Base-by-base conservation (phyloP, 2,329 filamentous ascomycete genomes). In the Colletotrichum godetiae region DNA sequence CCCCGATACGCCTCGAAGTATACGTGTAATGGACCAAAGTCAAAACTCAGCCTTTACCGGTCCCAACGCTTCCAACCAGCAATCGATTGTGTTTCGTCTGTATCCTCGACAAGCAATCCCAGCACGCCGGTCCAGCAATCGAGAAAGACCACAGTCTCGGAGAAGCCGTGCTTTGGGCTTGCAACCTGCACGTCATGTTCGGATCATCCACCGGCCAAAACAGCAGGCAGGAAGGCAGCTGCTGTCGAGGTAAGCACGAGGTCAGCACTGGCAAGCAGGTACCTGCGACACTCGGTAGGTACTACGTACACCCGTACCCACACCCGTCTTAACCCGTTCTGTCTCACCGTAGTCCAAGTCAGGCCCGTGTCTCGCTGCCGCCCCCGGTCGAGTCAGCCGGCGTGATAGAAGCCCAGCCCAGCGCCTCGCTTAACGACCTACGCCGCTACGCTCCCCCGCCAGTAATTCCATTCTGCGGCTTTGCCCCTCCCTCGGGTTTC, bases 401-500 rank as follows among this genome's bases (percentile, higher is more conserved):
- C 33, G 19, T 35, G 29, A 12, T 53, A 46, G 15, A 15, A 15
- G 27, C 31, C 62, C 52, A 55, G 15, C 60, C 22, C 52, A 49
- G 49, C 49, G 49, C 46, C 49, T 69, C 69, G 69, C 58, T 69
- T 72, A 55, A n/a, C 29, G 12, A n/a, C 29, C 42, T 49, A 27
- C 63, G 56, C 52, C 37, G 37, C 37, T 19, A 42, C 37, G 37
- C 37, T 42, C 10, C 15, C 46, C 46, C 42, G 59, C 19, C 19
- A 49, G 42, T 19, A 49, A 49, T 49, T n/a, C 42, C 19, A 49
- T 49, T 49, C 19, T 29, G 29, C 56, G 56, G 29, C n/a, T 35
- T 49, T 60, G 61, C 58, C 69, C 69, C 58, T 55, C 58, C 65
- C 55, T 73, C 71, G 71, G 71, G 60, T 22, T 73, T 70, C 60